Conservation (phyloP, 805 yeast species). For the Kuraishia floccosa region DNA sequence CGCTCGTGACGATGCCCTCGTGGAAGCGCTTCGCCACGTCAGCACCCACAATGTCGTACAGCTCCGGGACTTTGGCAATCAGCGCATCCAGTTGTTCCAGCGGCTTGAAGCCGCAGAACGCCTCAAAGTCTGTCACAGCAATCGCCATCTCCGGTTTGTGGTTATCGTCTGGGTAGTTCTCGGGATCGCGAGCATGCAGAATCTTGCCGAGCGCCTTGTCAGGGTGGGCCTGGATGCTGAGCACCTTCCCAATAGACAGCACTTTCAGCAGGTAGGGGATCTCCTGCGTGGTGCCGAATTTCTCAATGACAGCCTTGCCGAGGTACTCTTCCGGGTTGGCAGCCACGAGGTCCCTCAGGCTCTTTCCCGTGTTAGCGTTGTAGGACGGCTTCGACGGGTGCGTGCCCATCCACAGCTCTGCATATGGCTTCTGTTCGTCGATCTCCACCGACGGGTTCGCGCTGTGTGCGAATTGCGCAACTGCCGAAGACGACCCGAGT, state of each 20-base stretch:
- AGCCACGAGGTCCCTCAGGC: slow-evolving; percentile 59
- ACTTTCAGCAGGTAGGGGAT: slow-evolving; percentile 93
- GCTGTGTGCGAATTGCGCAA: slow-evolving; percentile 73
- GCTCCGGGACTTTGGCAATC: slow-evolving; percentile 67
- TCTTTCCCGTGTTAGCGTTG: slow-evolving; percentile 39
- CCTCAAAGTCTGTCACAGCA: slow-evolving; percentile 92
- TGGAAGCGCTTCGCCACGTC: slow-evolving; percentile 45
- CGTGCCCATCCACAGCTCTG: slow-evolving; percentile 99
- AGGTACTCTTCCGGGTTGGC: slow-evolving; percentile 46
- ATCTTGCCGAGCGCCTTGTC: slow-evolving; percentile 75
- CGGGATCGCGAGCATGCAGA: slow-evolving; percentile 75
- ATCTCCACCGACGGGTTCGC: slow-evolving; percentile 53
- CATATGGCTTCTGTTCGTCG: slow-evolving; percentile 78
- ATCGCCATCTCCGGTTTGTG: slow-evolving; percentile 99
- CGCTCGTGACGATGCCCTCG: slow-evolving; percentile 26
- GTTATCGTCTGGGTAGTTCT: slow-evolving; percentile 93
- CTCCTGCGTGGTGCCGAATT: slow-evolving; percentile 60
- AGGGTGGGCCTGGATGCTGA: slow-evolving; percentile 96
- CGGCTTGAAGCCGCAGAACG: slow-evolving; percentile 97
- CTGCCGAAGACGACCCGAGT: slow-evolving; percentile 74
- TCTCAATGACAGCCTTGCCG: slow-evolving; percentile 43
- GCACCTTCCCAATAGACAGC: slow-evolving; percentile 82
- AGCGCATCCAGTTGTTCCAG: slow-evolving; percentile 62
- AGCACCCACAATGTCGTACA: slow-evolving; percentile 56
- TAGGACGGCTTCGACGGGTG: slow-evolving; percentile 85